Percentiles rank a stretch among this genome's conserved stretches.
Evolutionary conservation across 1,139 yeast species (phyloP).

Genomic region (Kazachstania sp.): DNA sequence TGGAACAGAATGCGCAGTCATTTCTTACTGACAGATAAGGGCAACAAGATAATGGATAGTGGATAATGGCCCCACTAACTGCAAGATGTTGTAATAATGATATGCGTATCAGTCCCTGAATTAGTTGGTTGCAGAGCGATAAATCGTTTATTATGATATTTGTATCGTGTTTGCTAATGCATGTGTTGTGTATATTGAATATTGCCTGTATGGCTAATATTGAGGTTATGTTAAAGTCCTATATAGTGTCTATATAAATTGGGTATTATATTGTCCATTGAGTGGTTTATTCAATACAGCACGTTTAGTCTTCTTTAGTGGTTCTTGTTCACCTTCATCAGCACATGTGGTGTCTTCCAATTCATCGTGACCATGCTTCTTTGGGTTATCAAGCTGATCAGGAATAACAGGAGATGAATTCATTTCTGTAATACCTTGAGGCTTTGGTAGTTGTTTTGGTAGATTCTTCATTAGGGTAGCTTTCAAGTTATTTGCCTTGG

Average conservation of each 20-base stretch:
- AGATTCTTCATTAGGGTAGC: background rate
- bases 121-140: no score
- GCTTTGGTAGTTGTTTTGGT: background rate
- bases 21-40: no score
- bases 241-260: background rate
- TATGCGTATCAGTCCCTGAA: no score
- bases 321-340: slow-evolving; percentile 9
- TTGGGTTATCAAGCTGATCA: background rate
- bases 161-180: no score
- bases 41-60: no score
- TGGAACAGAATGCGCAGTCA: no score
- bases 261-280: background rate
- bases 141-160: no score
- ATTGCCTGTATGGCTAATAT: no score
- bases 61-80: no score
- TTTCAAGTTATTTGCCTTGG: background rate
- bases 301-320: slow-evolving; percentile 25
- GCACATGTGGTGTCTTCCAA: slow-evolving; percentile 8
- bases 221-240: no score
- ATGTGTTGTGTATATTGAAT: no score
- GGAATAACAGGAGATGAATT: background rate
- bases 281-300: slow-evolving; percentile 12
- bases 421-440: background rate
- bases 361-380: background rate
- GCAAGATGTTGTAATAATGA: no score